Percentiles rank a stretch among this genome's conserved stretches.
These are phyloP conservation scores for Hypoxylon sp. DNA, from an alignment of 2,329 filamentous ascomycete species.

Conservation along the genomic window DNA sequence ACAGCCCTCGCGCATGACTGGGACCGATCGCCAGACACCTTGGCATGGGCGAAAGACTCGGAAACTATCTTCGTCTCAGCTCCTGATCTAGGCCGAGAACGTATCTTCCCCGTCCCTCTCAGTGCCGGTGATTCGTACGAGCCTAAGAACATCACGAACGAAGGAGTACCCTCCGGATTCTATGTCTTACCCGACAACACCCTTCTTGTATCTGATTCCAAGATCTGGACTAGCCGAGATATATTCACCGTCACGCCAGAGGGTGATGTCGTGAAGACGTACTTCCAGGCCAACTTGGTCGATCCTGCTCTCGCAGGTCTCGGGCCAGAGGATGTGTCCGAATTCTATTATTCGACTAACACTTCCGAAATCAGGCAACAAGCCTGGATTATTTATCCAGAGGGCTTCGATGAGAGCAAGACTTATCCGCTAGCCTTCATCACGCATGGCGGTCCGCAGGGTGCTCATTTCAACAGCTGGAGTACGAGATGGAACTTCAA, in stretches of 20 bases:
- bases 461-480: constrained; percentile 67
- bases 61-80: constrained; percentile 53
- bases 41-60: constrained; percentile 52
- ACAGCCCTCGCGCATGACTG: constrained; percentile 53
- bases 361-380: constrained; percentile 54
- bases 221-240: constrained; percentile 56
- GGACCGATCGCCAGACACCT: constrained; percentile 52
- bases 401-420: constrained; percentile 55
- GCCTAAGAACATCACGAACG: constrained; percentile 55
- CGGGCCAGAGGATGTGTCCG: constrained; percentile 53
- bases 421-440: constrained; percentile 69
- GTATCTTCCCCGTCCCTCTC: constrained; percentile 54
- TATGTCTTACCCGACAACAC: constrained; percentile 50
- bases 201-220: constrained; percentile 54
- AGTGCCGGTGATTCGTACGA: constrained; percentile 50
- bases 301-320: constrained; percentile 55
- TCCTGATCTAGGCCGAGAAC: constrained; percentile 52
- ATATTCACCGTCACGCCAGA: constrained; percentile 52
- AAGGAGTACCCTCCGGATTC: constrained; percentile 52
- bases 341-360: constrained; percentile 56
- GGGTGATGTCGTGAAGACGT: constrained; percentile 51
- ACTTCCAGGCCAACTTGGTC: constrained; percentile 56
- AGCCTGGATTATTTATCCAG: constrained; percentile 55
- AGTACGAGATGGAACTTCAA: constrained; percentile 68
- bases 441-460: constrained; percentile 68